Percentiles rank a stretch among this genome's conserved stretches.
Evolutionary conservation across 2,329 filamentous ascomycete species (phyloP).

Genomic region (Penicillium italicum): DNA sequence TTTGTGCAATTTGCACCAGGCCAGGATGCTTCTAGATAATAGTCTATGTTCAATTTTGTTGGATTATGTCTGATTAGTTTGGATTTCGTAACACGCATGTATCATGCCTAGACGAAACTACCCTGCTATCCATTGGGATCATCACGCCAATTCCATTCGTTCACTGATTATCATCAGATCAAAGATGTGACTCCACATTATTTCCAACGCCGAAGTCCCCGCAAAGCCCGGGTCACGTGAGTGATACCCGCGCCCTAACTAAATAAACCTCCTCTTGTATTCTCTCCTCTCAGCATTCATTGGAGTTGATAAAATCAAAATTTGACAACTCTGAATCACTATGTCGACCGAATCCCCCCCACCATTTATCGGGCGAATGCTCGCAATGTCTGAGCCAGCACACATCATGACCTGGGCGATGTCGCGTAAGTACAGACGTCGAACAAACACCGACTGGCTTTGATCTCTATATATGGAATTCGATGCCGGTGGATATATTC

Average conservation of each 20-base stretch:
- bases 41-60: conserved; percentile 7
- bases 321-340: not conserved
- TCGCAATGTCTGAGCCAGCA: conserved; percentile 24
- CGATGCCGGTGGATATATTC: not conserved
- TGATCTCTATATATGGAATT: not conserved
- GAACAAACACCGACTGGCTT: not conserved
- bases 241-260: not conserved
- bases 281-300: not conserved
- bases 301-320: not conserved
- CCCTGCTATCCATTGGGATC: not conserved
- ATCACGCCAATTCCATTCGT: not conserved
- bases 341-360: conserved; percentile 15
- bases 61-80: not conserved
- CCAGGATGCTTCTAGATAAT: conserved; percentile 11
- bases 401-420: conserved; percentile 26
- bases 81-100: not conserved
- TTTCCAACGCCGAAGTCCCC: not conserved
- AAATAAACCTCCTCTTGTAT: not conserved
- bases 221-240: conserved; percentile 1
- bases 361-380: conserved; percentile 18
- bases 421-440: conserved; percentile 24
- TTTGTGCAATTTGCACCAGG: conserved; percentile 15
- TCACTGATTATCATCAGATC: not conserved
- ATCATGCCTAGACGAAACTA: not conserved
- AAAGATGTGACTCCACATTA: not conserved